Percentiles rank a stretch among this genome's conserved stretches.
Evolutionary conservation across 805 yeast genomes (phyloP).

Genomic region (Isabelozyma heimii): DNA sequence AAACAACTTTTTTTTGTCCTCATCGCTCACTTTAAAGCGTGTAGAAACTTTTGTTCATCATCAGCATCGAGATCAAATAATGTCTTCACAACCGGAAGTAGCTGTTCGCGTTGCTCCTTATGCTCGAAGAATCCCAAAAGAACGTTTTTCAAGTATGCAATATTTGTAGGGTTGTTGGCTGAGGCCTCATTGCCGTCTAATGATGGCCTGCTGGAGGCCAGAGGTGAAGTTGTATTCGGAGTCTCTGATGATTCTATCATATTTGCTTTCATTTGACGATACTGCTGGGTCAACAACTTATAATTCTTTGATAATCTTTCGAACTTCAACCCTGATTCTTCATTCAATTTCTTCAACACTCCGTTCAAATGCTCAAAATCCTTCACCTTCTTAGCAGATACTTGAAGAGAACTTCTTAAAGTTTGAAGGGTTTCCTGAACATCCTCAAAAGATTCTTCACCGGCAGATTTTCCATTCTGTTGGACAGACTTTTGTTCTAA

Average conservation of each 20-base stretch:
- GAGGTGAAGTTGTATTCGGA: not conserved
- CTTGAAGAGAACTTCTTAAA: conserved; percentile 52
- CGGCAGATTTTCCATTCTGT: conserved; percentile 8
- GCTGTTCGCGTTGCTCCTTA: conserved; percentile 82
- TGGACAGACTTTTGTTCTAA: conserved; percentile 17
- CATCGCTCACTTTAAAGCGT: conserved; percentile 46
- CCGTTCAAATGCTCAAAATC: conserved; percentile 55
- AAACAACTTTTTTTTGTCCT: conserved; percentile 20
- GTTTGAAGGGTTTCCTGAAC: conserved; percentile 33
- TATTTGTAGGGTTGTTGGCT: conserved; percentile 12
- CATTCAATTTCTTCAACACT: conserved; percentile 59
- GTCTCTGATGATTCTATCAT: conserved; percentile 5
- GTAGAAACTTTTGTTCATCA: conserved; percentile 72
- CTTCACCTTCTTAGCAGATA: conserved; percentile 48
- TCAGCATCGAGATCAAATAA: conserved; percentile 63
- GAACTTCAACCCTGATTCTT: conserved; percentile 64
- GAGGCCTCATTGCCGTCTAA: conserved; percentile 10
- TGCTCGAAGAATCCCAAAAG: conserved; percentile 89
- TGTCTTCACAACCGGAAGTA: conserved; percentile 82
- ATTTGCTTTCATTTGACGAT: conserved; percentile 41
- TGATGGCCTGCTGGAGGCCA: conserved; percentile 6
- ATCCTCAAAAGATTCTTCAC: conserved; percentile 18
- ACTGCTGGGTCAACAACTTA: conserved; percentile 60
- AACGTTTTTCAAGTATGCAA: conserved; percentile 85
- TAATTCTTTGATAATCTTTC: conserved; percentile 71